Evolutionary conservation across 352 stramenopile genomes (phyloP), one percentile per base, ranked within the genome.

Genomic region (Thalassiosira mediterranea): DNA sequence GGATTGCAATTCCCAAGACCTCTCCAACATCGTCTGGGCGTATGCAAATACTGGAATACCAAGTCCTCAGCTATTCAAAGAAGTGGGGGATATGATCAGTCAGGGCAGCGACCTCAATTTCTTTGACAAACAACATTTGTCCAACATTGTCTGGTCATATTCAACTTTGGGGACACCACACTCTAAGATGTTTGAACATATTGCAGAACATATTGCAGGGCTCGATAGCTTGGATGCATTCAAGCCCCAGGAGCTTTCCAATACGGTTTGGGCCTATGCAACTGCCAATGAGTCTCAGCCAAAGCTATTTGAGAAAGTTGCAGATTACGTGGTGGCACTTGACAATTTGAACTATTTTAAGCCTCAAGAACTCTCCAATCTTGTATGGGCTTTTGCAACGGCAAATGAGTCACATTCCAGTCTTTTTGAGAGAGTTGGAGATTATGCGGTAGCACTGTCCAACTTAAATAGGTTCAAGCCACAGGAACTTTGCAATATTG

Each of bases 131-230:
- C 66, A 63, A 23, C 3, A 44, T 23, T 13, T 69, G 32, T 62
- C 62, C 0, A 79, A 70, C 26, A 68, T 59, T 25, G 31, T 52
- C 10, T 74, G 62, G 54, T 25, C 59, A 42, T 79, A 38, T 63
- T 25, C 62, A 25, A 65, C 32, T 19, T 29, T 54, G 4, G 15
- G 31, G 23, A 17, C 0, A 0, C 1, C 21, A 17, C 51, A 49
- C 31, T 25, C 0, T 0, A 42, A 62, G 23, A 0, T 62, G 1
- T 56, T 62, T 47, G 31, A 48, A 4, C 51, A 60, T 8, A 11
- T 60, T 11, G 51, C 7, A 38, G 11, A 46, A 13, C 19, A 60
- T 25, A 58, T 67, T 25, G 40, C 42, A 56, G 37, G 7, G 23
- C 5, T 58, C 10, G 58, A 53, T n/a, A 32, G 31, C 19, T 29